phyloP scores from a whole-genome alignment of 2,329 filamentous ascomycete species.

The Alternaria tenuissima region DNA sequence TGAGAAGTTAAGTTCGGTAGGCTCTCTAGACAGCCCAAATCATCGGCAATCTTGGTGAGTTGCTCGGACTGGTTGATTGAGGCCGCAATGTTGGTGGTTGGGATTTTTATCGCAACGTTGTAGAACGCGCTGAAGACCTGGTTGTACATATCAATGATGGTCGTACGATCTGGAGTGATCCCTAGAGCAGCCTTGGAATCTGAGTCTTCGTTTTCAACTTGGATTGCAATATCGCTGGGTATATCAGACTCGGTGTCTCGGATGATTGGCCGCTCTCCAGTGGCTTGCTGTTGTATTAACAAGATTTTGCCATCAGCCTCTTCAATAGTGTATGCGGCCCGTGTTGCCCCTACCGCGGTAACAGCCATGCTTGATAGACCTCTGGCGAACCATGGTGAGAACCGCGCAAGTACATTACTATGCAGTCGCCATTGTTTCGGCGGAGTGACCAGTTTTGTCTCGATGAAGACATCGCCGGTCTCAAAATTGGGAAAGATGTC shows the following conservation, averaged over 20 bases:
- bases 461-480: conserved; percentile 12
- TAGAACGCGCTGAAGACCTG: conserved; percentile 41
- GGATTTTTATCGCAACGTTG: conserved; percentile 26
- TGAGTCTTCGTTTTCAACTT: background rate
- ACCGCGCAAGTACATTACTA: conserved; percentile 14
- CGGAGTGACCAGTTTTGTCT: background rate
- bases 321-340: conserved; percentile 11
- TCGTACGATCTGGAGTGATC: background rate
- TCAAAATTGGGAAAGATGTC: conserved; percentile 13
- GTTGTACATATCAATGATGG: conserved; percentile 13
- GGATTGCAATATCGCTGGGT: background rate
- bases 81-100: conserved; percentile 23
- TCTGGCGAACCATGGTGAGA: conserved; percentile 25
- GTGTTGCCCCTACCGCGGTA: background rate
- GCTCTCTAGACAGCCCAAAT: conserved; percentile 25
- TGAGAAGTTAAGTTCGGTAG: conserved; percentile 30
- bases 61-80: conserved; percentile 36
- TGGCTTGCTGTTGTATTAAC: conserved; percentile 1
- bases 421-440: conserved; percentile 25
- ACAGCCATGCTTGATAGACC: background rate
- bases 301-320: background rate
- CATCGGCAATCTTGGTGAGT: conserved; percentile 35
- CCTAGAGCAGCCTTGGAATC: background rate
- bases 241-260: background rate
- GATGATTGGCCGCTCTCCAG: background rate